Conservation (phyloP, 2,329 filamentous ascomycete genomes). For the Parastagonospora avenae region DNA sequence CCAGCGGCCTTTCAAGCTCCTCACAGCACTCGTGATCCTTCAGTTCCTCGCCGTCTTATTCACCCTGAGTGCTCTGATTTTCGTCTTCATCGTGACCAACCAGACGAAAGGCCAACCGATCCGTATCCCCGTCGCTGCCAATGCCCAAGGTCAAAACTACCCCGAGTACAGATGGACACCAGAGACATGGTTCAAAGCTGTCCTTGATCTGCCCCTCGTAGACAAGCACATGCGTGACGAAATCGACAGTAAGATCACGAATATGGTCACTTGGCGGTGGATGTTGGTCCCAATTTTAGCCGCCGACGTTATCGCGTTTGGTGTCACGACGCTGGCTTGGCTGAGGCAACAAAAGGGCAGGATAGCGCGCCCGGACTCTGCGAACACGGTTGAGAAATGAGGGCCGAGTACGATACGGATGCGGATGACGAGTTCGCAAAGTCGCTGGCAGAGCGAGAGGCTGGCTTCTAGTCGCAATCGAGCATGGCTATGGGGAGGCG, state of each 20-base stretch:
- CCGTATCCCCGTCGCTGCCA: constrained; percentile 21
- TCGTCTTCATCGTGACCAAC: constrained; percentile 38
- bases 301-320: constrained; percentile 26
- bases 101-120: constrained; percentile 35
- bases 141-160: constrained; percentile 25
- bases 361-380: constrained; percentile 7
- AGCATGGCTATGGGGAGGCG: too few relatives aligned
- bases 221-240: constrained; percentile 15
- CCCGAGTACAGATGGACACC: constrained; percentile 37
- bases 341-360: constrained; percentile 26
- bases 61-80: constrained; percentile 37
- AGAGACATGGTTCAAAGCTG: constrained; percentile 41
- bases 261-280: constrained; percentile 42
- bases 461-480: too few relatives aligned
- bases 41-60: constrained; percentile 35
- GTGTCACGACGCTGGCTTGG: constrained; percentile 21
- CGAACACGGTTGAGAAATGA: constrained; percentile 21
- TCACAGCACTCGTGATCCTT: constrained; percentile 44
- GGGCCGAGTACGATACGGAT: not conserved
- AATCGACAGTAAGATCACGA: constrained; percentile 27
- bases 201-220: constrained; percentile 34
- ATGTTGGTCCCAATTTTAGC: constrained; percentile 38
- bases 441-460: not conserved
- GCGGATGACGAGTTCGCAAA: not conserved
- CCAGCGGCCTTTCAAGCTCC: constrained; percentile 29